These are phyloP conservation scores for Suillus spraguei DNA, from an alignment of 768 basidiomycete species.

Conservation along the genomic window DNA sequence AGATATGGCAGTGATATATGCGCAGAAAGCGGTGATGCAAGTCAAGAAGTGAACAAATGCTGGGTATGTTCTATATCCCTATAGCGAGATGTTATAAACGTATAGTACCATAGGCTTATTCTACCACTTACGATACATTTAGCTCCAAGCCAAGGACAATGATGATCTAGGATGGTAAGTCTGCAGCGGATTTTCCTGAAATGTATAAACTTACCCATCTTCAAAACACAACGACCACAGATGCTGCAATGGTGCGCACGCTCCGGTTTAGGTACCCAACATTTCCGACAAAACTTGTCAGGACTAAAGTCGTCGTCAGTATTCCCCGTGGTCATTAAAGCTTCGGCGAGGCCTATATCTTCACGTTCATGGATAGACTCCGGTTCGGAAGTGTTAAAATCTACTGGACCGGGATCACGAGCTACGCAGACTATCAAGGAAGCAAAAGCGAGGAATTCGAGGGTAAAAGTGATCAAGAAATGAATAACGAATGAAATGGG, in stretches of 20 bases:
- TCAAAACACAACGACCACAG: constrained; percentile 80
- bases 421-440: constrained; percentile 73
- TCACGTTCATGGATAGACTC: constrained; percentile 36
- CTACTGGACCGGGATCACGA: constrained; percentile 74
- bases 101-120: neutral
- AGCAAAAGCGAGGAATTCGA: constrained; percentile 69
- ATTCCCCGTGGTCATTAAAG: constrained; percentile 52
- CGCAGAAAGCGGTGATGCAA: constrained; percentile 60
- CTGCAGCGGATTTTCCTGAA: neutral
- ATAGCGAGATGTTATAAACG: constrained; percentile 7
- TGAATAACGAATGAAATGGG: constrained; percentile 53
- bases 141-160: constrained; percentile 82
- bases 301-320: constrained; percentile 59
- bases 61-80: constrained; percentile 86
- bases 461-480: constrained; percentile 58
- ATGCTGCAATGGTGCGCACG: constrained; percentile 76
- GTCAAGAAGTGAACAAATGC: constrained; percentile 80
- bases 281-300: constrained; percentile 76
- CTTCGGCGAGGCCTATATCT: constrained; percentile 58
- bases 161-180: constrained; percentile 60
- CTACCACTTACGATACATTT: constrained; percentile 68
- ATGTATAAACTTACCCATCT: constrained; percentile 64
- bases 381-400: constrained; percentile 22
- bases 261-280: constrained; percentile 80
- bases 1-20: constrained; percentile 60